Conservation (phyloP, 2,329 filamentous ascomycete genomes). For the Pseudogymnoascus sp. region DNA sequence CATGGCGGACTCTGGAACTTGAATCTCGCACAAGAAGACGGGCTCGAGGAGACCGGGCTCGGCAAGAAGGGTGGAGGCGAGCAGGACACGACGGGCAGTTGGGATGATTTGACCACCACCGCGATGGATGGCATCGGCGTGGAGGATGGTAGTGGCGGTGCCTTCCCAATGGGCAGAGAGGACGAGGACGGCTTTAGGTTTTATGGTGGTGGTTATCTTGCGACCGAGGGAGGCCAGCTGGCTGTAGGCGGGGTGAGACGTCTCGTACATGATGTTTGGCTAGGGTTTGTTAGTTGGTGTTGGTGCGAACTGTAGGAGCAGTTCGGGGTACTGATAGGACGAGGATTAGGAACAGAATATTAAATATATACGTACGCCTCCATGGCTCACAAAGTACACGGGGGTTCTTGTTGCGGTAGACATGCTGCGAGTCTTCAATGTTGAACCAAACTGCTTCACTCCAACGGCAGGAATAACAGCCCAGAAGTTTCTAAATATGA, state of each 20-base stretch:
- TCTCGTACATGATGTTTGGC: conserved; percentile 63
- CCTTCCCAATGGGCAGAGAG: conserved; percentile 75
- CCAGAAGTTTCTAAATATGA: conserved; percentile 1
- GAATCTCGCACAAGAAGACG: conserved; percentile 98
- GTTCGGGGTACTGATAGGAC: background rate
- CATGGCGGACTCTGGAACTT: conserved; percentile 97
- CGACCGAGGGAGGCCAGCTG: conserved; percentile 57
- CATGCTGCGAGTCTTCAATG: conserved; percentile 15
- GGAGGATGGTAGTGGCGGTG: conserved; percentile 56
- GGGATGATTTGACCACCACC: conserved; percentile 99
- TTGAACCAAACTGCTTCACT: background rate
- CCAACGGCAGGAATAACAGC: background rate
- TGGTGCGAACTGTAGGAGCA: background rate
- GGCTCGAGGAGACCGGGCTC: conserved; percentile 90
- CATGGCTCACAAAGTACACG: conserved; percentile 24
- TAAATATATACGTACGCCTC: conserved; percentile 18
- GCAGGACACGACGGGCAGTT: conserved; percentile 94
- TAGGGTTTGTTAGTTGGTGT: background rate
- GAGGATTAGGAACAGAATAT: background rate
- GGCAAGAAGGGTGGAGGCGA: conserved; percentile 84
- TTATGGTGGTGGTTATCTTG: conserved; percentile 64
- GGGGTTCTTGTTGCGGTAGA: conserved; percentile 16
- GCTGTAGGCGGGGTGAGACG: conserved; percentile 57
- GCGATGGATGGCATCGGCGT: conserved; percentile 99
- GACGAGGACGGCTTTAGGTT: conserved; percentile 65